Percentiles rank a stretch among this genome's conserved stretches.
These are phyloP conservation scores for Colletotrichum chrysophilum DNA, from an alignment of 2,329 filamentous ascomycete genomes.

Conservation along the genomic window DNA sequence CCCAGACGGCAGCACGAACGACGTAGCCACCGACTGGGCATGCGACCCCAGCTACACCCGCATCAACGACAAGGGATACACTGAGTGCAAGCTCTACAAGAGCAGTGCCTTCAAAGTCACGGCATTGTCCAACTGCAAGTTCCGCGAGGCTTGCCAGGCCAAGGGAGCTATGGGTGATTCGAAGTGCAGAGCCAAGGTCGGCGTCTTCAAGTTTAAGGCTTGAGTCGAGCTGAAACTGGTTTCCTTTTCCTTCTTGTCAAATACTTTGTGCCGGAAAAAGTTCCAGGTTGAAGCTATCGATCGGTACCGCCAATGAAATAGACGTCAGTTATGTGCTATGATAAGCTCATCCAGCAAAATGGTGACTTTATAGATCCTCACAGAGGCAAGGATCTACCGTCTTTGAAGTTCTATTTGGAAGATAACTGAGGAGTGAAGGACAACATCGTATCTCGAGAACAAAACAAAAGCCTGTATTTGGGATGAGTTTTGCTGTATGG, in stretches of 20 bases:
- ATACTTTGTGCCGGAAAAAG: neutral
- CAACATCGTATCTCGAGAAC: neutral
- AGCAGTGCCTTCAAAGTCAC: neutral
- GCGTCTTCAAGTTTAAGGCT: neutral
- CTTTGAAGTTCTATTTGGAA: neutral
- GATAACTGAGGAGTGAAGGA: fast-evolving
- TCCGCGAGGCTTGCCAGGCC: neutral
- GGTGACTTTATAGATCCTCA: fast-evolving
- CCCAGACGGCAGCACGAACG: neutral
- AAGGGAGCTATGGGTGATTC: neutral
- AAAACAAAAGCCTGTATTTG: neutral
- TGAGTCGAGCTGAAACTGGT: neutral
- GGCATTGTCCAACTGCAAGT: neutral
- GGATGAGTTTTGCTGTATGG: fast-evolving
- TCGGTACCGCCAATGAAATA: neutral
- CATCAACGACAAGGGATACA: neutral
- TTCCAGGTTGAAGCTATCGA: neutral
- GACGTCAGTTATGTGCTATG: neutral
- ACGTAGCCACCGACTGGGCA: fast-evolving
- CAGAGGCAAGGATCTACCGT: neutral
- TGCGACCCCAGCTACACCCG: neutral
- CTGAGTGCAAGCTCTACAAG: neutral
- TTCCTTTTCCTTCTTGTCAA: neutral
- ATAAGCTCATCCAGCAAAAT: fast-evolving
- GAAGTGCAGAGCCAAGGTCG: neutral